Conservation (phyloP, 805 yeast species). For the Saccharomycodes ludwigii region DNA sequence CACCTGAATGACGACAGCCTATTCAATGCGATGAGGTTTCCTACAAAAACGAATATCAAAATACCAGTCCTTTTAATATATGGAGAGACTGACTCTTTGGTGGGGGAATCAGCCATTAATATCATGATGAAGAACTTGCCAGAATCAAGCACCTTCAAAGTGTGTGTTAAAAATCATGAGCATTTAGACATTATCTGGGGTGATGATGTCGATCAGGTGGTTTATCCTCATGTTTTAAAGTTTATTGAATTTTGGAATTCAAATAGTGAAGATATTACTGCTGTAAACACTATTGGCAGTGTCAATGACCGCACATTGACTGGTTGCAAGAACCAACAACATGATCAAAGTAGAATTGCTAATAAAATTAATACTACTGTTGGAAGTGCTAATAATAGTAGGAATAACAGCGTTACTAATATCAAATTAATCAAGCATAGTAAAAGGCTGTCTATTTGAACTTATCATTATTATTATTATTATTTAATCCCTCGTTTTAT, state of each 20-base stretch:
- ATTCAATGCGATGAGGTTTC: slow-evolving; percentile 25
- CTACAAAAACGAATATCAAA: slow-evolving; percentile 49
- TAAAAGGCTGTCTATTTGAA: too few relatives aligned
- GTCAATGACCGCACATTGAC: too few relatives aligned
- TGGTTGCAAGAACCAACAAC: too few relatives aligned
- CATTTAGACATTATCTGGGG: slow-evolving; percentile 93
- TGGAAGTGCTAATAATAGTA: neutral
- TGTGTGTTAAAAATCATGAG: slow-evolving; percentile 62
- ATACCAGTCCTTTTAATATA: slow-evolving; percentile 70
- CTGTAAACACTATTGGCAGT: too few relatives aligned
- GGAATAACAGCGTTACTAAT: neutral
- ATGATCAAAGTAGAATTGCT: slow-evolving; percentile 1
- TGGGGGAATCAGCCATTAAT: slow-evolving; percentile 79
- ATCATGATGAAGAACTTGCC: slow-evolving; percentile 66
- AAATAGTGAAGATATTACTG: too few relatives aligned
- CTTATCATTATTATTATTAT: too few relatives aligned
- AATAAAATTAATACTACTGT: neutral
- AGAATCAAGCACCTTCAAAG: slow-evolving; percentile 29
- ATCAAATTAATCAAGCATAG: too few relatives aligned
- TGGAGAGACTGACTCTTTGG: slow-evolving; percentile 71
- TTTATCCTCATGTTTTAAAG: slow-evolving; percentile 30
- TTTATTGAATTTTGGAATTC: slow-evolving; percentile 23
- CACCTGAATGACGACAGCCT: slow-evolving; percentile 15
- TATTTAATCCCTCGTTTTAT: too few relatives aligned
- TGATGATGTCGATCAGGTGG: slow-evolving; percentile 38